Evolutionary conservation across 805 yeast genomes (phyloP), one percentile per base, ranked within the genome.

Genomic region (Tetrapisispora arboricola): DNA sequence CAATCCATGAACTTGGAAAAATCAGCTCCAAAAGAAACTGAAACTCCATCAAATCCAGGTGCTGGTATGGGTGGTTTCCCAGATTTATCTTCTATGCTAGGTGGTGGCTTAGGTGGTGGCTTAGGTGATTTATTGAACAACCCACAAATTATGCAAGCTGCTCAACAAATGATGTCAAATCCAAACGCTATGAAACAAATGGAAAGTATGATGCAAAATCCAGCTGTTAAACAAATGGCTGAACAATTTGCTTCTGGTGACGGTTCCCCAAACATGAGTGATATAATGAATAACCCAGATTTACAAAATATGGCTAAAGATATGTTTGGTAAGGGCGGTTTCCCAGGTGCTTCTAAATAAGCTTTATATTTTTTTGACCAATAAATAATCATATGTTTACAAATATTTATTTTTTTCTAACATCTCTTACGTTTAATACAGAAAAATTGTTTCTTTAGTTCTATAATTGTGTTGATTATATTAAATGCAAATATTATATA

Each of bases 101-200:
- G 84, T 30, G 90, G 86, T 49, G 68, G 58, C 21, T 63, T 67
- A 37, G 76, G 75, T 41, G 74, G 75, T 27, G 90, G 88, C 49
- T 67, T 86, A 42, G 68, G 76, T 36, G 75, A 78, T 24, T 61
- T 88, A 66, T 72, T 88, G 80, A 78, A 73, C 63, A 87, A 88
- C 64, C 98, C 98, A n/a, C 90, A 80, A 63, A 63, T 90, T 46
- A 81, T 81, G 81, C 83, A 80, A 62, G 87, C 87, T 60, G 95
- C 95, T 33, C 88, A 83, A 63, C 74, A 75, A 56, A 70, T 86
- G 77, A 84, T 86, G 95, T 75, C 77, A 40, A 78, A 87, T 59
- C 96, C 96, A 28, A 72, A 67, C 27, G 85, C 92, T 36, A 65
- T 87, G 70, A 69, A 66, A 45, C 76, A 77, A 37, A 64, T 87